Base-by-base conservation (phyloP, 2,329 filamentous ascomycete genomes). In the Ophiostoma populinum region DNA sequence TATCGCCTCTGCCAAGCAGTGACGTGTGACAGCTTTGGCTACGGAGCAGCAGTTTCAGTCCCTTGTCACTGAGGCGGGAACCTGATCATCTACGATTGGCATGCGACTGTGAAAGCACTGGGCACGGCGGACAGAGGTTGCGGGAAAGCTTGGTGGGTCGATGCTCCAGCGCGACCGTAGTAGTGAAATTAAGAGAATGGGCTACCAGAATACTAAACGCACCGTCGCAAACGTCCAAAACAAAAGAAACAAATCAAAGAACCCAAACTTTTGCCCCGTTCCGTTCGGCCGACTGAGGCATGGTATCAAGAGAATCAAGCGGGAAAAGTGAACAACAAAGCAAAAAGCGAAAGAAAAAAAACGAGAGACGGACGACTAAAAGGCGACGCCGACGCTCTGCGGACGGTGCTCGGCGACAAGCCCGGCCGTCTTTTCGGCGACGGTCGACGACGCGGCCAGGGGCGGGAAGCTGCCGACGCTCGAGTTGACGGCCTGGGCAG, bases 361-460 rank as follows among this genome's bases (percentile, higher is more conserved):
- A 27, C 7, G 17, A 34, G 3, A 32, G 15, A 17, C 3, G 7
- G 7, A 27, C 2, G 6, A 26, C 32, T 48, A 63, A 47, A 64
- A 60, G 3, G 62, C 62, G 41, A 66, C 55, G 7, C 62, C 62
- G 15, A 65, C 61, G 40, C 57, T 61, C 44, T 50, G 52, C 35
- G 55, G 55, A 37, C 55, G 47, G 13, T 42, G 34, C 26, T 24
- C 25, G 7, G 19, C 18, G 6, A 35, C 19, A 7, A 37, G 22
- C 11, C 38, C 29, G 9, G 22, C 34, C 11, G 26, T 20, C 28
- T 38, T 36, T 4, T 36, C 27, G 2, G 34, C 28, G 18, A 28
- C 9, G 2, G 38, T 32, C 17, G 28, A 20, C 12, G 35, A 30
- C 9, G 30, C 24, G 6, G 28, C 27, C 12, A 32, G 34, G 7